Conservation (phyloP, 768 basidiomycete species). For the Melanogaster broomeanus region DNA sequence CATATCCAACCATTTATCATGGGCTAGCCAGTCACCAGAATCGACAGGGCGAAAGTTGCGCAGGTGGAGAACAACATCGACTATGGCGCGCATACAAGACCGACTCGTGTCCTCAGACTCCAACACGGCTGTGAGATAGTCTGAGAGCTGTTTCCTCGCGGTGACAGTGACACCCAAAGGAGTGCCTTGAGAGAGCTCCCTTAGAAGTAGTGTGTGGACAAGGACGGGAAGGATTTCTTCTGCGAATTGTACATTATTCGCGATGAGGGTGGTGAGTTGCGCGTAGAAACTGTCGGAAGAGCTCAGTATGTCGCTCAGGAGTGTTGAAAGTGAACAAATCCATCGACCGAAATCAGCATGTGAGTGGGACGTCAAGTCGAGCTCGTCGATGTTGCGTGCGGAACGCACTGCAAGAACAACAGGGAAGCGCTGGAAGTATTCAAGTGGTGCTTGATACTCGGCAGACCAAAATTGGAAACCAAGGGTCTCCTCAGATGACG, state of each 20-base stretch:
- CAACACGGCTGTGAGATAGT: slow-evolving; percentile 28
- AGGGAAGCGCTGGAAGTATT: slow-evolving; percentile 49
- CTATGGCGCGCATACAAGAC: slow-evolving; percentile 58
- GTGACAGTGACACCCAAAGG: slow-evolving; percentile 1
- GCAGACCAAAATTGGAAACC: slow-evolving; percentile 34
- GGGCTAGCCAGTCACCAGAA: slow-evolving; percentile 44
- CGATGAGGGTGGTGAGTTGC: slow-evolving; percentile 62
- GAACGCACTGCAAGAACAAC: slow-evolving; percentile 35
- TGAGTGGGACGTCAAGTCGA: slow-evolving; percentile 35
- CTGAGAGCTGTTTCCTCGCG: slow-evolving; percentile 20
- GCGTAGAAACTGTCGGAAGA: slow-evolving; percentile 61
- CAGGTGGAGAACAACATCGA: slow-evolving; percentile 79
- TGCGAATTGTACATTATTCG: slow-evolving; percentile 56
- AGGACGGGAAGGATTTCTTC: slow-evolving; percentile 72
- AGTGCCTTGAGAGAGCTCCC: slow-evolving; percentile 15
- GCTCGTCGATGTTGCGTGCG: slow-evolving; percentile 39
- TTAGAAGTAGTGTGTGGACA: slow-evolving; percentile 64
- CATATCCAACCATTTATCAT: slow-evolving; percentile 81
- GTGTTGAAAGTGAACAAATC: slow-evolving; percentile 57
- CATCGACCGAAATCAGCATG: slow-evolving; percentile 58
- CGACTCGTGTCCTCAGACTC: slow-evolving; percentile 29
- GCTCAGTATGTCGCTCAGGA: slow-evolving; percentile 63
- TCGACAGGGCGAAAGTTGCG: slow-evolving; percentile 57
- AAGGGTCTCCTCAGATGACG: slow-evolving; percentile 30
- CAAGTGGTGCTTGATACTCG: slow-evolving; percentile 47